phyloP scores from a whole-genome alignment of 345 rosid species.

The Salix viminalis region DNA sequence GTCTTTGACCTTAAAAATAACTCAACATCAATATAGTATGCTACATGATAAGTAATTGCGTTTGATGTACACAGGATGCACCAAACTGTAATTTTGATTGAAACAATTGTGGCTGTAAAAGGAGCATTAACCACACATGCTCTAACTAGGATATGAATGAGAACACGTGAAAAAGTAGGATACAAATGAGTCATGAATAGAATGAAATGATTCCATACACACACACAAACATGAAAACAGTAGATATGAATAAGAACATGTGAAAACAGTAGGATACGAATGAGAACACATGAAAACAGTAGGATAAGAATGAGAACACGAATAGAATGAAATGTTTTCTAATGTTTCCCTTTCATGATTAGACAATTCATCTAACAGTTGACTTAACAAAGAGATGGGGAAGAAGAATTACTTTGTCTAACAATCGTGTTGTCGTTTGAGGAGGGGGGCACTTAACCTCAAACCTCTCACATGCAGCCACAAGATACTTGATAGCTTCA shows the following conservation, averaged over 20 bases:
- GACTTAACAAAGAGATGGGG: neutral
- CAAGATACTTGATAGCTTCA: conserved; percentile 72
- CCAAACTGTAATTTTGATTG: neutral
- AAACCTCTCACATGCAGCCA: conserved; percentile 62
- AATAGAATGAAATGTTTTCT: neutral
- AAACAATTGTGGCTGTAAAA: neutral
- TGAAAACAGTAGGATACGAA: too few species aligned
- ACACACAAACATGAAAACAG: too few species aligned
- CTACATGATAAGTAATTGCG: neutral
- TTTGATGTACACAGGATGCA: neutral
- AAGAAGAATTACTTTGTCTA: conserved; percentile 65
- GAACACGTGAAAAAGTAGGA: too few species aligned
- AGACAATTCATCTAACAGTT: neutral
- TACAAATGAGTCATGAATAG: neutral
- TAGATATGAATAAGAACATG: too few species aligned
- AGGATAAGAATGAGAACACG: neutral
- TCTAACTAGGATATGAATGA: too few species aligned
- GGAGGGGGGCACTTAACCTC: conserved; percentile 92
- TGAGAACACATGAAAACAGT: neutral
- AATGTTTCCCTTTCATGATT: neutral
- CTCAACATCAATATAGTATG: neutral
- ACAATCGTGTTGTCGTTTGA: conserved; percentile 76
- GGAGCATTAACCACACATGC: neutral
- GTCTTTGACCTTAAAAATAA: neutral
- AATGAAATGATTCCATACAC: neutral